phyloP scores from a whole-genome alignment of 768 basidiomycete genomes.

The Mycena rosella region DNA sequence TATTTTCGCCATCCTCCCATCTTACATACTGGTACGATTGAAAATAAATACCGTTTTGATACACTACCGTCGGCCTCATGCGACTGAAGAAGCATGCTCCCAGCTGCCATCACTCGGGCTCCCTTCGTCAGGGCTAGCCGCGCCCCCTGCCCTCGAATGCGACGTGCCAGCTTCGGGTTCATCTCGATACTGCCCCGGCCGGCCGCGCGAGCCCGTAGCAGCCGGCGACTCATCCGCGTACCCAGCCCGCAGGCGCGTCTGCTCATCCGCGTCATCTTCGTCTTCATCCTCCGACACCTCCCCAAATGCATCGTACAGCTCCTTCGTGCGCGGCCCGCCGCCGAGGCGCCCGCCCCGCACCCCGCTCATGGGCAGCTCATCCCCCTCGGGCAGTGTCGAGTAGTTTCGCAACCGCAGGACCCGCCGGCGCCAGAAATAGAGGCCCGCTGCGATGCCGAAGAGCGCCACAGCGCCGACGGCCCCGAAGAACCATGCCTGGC shows the following conservation, averaged over 20 bases:
- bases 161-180: conserved; percentile 56
- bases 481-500: conserved; percentile 91
- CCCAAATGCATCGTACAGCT: conserved; percentile 97
- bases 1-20: not conserved
- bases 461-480: conserved; percentile 84
- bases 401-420: conserved; percentile 63
- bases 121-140: conserved; percentile 59
- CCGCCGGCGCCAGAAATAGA: conserved; percentile 87
- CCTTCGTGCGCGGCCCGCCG: conserved; percentile 75
- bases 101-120: conserved; percentile 71
- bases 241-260: conserved; percentile 67
- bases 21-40: conserved; percentile 17
- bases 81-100: conserved; percentile 69
- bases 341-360: conserved; percentile 57
- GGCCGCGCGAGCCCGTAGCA: conserved; percentile 42
- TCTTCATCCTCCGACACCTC: conserved; percentile 87
- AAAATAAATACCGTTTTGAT: conserved; percentile 11
- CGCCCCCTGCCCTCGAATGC: conserved; percentile 26
- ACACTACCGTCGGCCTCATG: not conserved
- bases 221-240: conserved; percentile 75
- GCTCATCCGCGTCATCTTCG: conserved; percentile 82
- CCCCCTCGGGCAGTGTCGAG: conserved; percentile 68
- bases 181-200: conserved; percentile 62
- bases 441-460: conserved; percentile 74
- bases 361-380: conserved; percentile 84